Evolutionary conservation across 257 asterid genomes (phyloP), one percentile per base, ranked within the genome.

Genomic region (Nicotiana tomentosiformis): DNA sequence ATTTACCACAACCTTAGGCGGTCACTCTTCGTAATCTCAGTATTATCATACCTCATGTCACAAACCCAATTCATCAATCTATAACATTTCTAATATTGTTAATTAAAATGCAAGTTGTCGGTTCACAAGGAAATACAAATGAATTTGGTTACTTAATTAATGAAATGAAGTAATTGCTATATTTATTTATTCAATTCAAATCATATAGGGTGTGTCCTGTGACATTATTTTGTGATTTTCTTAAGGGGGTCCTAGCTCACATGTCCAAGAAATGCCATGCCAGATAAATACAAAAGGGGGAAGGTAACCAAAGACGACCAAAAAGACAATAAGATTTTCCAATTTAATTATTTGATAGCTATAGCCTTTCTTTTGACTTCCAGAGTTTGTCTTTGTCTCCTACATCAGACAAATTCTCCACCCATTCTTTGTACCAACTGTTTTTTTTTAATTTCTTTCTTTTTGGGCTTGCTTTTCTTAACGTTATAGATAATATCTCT

Each of bases 351-450:
- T 12, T 37, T 69, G 77, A 69, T 39, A 39, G 57, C 33, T 69
- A 37, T 51, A 74, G 26, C 35, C 26, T 49, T 46, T 74, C 43
- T 49, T 9, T 74, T 74, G 80, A 74, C 62, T 74, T 74, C 80
- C 62, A 23, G 15, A 74, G n/a, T 7, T 49, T 72, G 80, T 49
- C 80, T 62, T 49, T 72, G 80, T 49, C 80, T 62, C 80, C 62
- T 14, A 15, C 5, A 26, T 26, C 20, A 74, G 16, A 74, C 80
- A 74, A 74, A 7, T 14, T 49, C 20, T 72, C 17, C 58, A 43
- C 35, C 20, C 11, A 70, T 39, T 70, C 12, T 23, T 39, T 69
- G 33, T 18, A n/a, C 60, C 32, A 68, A 43, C 3, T 33, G 9
- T 1, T 35, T 62, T 1, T 8, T 23, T 53, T 53, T 11, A 4